Base-by-base conservation (phyloP, 306 rosid genomes). In the Vicia faba region DNA sequence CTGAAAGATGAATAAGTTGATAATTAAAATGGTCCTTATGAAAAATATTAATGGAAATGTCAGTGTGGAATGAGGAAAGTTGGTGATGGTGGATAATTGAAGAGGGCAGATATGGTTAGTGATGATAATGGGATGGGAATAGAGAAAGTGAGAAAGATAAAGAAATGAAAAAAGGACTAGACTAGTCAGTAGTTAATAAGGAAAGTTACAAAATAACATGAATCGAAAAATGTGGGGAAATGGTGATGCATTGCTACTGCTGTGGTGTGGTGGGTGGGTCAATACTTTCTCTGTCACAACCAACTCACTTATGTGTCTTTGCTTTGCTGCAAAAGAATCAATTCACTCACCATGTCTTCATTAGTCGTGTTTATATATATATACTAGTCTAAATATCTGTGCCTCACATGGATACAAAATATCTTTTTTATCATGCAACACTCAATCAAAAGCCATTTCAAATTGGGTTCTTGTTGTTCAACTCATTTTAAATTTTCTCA, bases 61-160 rank as follows among this genome's bases (percentile, higher is more conserved):
- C 86, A 79, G 86, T 64, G 66, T 14, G 28, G 48, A 71, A 76
- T 45, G 44, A 45, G 50, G 46, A 69, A 76, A 74, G 87, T 75
- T 50, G 86, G 81, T 72, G 88, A 75, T 76, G 80, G 41, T 76
- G 36, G 1, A 75, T 73, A 72, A 80, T 78, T 83, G 70, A 76
- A 51, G 81, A 75, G 74, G 6, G 54, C 79, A 68, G 63, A 15
- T 66, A 59, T 76, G 39, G 60, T 77, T 82, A 71, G 70, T 74
- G 80, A 49, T 75, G 81, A 85, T 77, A 76, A 78, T 80, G 78
- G 74, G 73, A 48, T 41, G 35, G 70, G 55, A 39, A 25, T 20
- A 74, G 28, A 25, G 28, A 25, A 25, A 25, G 28, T 25, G 3
- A 25, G 28, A 43, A 49, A 50, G 11, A 10, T 2, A 51, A 62